Conservation (phyloP, 169 alveolate species). For the Perkinsus olseni region DNA sequence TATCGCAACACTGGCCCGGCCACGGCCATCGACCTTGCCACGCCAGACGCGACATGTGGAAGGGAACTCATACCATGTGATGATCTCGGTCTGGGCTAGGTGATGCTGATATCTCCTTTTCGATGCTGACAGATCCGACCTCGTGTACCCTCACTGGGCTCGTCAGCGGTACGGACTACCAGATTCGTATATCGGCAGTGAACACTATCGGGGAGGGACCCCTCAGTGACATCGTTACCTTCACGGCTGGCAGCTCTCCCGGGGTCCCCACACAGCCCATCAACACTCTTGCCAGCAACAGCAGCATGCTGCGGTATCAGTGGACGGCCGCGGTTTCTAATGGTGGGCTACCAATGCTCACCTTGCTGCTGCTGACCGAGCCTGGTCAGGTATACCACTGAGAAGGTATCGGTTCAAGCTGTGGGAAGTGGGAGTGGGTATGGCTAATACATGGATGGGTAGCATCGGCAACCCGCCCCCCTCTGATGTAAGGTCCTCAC, state of each 20-base stretch:
- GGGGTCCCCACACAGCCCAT: background rate
- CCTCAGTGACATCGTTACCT: background rate
- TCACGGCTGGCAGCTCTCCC: background rate
- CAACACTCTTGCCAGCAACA: background rate
- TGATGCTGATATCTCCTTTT: background rate
- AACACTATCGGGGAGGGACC: constrained; percentile 3
- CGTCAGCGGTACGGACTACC: background rate
- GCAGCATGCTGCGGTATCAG: background rate
- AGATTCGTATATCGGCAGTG: constrained; percentile 6
- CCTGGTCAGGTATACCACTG: background rate
- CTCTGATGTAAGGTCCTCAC: background rate
- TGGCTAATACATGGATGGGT: background rate
- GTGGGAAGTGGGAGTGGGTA: background rate
- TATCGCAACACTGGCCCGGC: background rate
- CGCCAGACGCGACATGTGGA: background rate
- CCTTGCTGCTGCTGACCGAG: background rate
- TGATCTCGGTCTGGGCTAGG: background rate
- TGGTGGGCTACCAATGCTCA: background rate
- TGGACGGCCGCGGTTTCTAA: background rate
- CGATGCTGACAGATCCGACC: background rate
- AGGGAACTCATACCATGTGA: background rate
- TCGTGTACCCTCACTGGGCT: background rate
- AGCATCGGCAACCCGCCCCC: background rate
- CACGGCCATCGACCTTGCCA: background rate
- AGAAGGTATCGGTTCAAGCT: background rate